Base-by-base conservation (phyloP, 495 filamentous ascomycete species). In the Neurospora discreta region DNA sequence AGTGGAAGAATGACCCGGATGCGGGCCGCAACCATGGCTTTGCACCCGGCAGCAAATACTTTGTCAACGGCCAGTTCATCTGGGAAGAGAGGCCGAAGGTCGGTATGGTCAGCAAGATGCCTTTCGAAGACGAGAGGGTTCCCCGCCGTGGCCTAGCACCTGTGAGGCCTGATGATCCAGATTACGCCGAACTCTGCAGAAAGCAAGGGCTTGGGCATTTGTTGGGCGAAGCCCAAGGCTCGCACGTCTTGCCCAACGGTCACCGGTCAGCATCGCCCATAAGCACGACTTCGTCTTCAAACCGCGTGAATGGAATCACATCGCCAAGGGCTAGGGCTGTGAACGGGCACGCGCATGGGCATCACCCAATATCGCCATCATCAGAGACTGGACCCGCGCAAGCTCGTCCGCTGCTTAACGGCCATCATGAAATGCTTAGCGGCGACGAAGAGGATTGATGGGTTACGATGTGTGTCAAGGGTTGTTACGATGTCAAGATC, bases 1-100 rank as follows among this genome's bases (percentile, higher is more conserved):
- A 86, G 77, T 88, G 85, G 85, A 87, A 82, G 74, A 80, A 79
- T 42, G 86, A 88, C 73, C 85, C 84, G 0, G 82, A 83, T 69
- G 81, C 82, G 5, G 75, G 78, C 70, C 78, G 77, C n/a, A 76
- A 74, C 40, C 73, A 79, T 36, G 74, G 76, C 6, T 84, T 82
- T 73, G 83, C 82, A 15, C 84, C 84, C 0, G 75, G 82, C 70
- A 80, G 77, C 75, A 86, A 84, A 75, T 78, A 85, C 70, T 86
- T 82, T 65, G 72, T 84, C 42, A 85, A 84, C 72, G 84, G 84
- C 39, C 70, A 81, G 39, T 71, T 87, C 4, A 74, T 84, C 11
- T 76, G 79, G 43, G 84, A 87, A 70, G 79, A 80, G 23, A 78
- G 78, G 41, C 78, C 81, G 3, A 75, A 74, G 23, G 72, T 80